Percentiles rank a stretch among this genome's conserved stretches.
phyloP scores from a whole-genome alignment of 1,139 yeast genomes.

The Geotrichum carabidarum region DNA sequence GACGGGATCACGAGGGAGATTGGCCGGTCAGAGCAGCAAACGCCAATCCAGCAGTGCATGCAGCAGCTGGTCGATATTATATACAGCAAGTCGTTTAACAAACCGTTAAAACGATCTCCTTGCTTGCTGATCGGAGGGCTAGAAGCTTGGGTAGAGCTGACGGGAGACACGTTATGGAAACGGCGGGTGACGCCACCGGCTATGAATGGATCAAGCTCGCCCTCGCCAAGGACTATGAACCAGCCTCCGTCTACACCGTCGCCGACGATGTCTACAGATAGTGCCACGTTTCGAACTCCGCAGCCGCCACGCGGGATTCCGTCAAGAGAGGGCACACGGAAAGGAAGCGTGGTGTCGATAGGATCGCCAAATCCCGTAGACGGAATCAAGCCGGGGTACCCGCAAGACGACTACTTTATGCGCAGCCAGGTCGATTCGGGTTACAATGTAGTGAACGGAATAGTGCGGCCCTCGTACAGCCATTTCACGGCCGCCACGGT shows the following conservation, averaged over 20 bases:
- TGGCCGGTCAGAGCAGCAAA: constrained; percentile 23
- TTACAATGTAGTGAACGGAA: constrained; percentile 10
- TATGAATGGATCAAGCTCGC: neutral
- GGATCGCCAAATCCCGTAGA: constrained; percentile 2
- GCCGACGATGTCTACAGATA: neutral
- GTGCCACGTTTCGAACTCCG: constrained; percentile 6
- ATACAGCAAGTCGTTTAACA: constrained; percentile 38
- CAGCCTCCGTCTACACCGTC: constrained; percentile 1
- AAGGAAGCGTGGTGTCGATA: constrained; percentile 8
- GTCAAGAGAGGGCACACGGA: constrained; percentile 9
- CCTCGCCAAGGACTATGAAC: neutral
- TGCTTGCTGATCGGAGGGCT: constrained; percentile 55
- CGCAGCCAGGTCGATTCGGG: neutral
- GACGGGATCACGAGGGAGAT: constrained; percentile 37
- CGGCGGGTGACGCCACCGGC: constrained; percentile 17
- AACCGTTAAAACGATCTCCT: constrained; percentile 50
- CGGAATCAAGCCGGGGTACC: neutral
- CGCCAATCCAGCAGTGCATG: constrained; percentile 21
- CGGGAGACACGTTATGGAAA: constrained; percentile 18
- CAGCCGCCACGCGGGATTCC: constrained; percentile 11
- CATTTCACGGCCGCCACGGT: constrained; percentile 5
- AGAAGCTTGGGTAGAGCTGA: constrained; percentile 43
- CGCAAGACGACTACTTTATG: neutral
- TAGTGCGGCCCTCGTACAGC: constrained; percentile 12
- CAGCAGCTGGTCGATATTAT: constrained; percentile 30